phyloP scores from a whole-genome alignment of 2,329 filamentous ascomycete species.

The Capronia americana region DNA sequence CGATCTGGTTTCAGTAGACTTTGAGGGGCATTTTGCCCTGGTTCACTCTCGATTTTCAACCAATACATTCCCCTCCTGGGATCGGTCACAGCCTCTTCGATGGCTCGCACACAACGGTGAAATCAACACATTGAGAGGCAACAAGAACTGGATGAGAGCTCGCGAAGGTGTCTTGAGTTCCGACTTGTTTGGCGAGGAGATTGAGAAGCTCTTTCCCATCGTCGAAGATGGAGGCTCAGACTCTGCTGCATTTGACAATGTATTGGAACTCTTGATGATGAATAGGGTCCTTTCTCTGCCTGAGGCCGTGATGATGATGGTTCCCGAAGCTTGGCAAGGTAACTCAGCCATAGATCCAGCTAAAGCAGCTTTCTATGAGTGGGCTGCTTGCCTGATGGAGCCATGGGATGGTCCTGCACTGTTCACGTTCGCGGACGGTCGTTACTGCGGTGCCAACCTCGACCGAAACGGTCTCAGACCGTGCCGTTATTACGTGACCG shows the following conservation, averaged over 20 bases:
- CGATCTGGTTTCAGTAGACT: conserved; percentile 94
- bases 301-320: conserved; percentile 98
- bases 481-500: conserved; percentile 95
- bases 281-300: conserved; percentile 94
- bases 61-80: conserved; percentile 98
- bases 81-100: conserved; percentile 91
- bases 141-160: conserved; percentile 99
- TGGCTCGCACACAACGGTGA: conserved; percentile 99
- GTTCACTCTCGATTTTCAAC: conserved; percentile 98
- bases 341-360: conserved; percentile 90
- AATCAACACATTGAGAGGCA: conserved; percentile 95
- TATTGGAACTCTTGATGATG: conserved; percentile 89
- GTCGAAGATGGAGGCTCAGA: conserved; percentile 97
- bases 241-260: conserved; percentile 96
- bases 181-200: conserved; percentile 87
- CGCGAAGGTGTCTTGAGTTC: conserved; percentile 95
- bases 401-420: conserved; percentile 96
- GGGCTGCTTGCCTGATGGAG: conserved; percentile 98
- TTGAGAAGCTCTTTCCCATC: conserved; percentile 89
- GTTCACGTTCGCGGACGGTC: conserved; percentile 95
- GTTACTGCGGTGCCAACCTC: conserved; percentile 95
- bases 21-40: conserved; percentile 94
- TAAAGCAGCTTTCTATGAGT: conserved; percentile 97
- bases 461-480: conserved; percentile 94
- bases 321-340: conserved; percentile 96